Evolutionary conservation across 2,329 filamentous ascomycete genomes (phyloP), one percentile per base, ranked within the genome.

Genomic region (Exserohilum turcica): DNA sequence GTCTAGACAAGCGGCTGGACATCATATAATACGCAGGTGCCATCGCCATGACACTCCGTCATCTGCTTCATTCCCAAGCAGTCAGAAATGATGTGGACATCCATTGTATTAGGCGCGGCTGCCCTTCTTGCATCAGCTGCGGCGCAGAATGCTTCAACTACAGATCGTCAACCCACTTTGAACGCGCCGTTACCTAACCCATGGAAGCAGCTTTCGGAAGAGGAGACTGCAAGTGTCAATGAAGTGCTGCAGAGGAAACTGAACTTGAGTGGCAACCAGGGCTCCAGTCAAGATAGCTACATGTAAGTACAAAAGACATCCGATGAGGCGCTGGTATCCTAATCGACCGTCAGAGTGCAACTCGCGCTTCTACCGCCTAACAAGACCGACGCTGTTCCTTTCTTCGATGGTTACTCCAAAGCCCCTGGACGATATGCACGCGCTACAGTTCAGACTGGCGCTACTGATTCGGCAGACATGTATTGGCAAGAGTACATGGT

Each of bases 401-500:
- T 48, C 31, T 49, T 68, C 3, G 52, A 61, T 13, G 36, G 39
- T 27, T 29, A 54, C 24, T 50, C 38, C 2, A 45, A 52, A 3
- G 52, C 54, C 21, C 64, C 65, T 12, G 38, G 31, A 15, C 52
- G 63, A 24, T 65, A 61, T 50, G 65, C 64, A 35, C 59, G 63
- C 15, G 63, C 60, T 21, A 65, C 63, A 8, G 48, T 68, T 12
- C 43, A 52, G 12, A 60, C 42, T 24, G 57, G 57, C 12, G 49
- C 51, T n/a, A 58, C 32, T 48, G 52, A 40, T 24, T 40, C 40
- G 8, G 38, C 51, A 5, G 57, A 74, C 7, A 67, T 78, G 0
- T 72, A 73, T 52, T 66, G 71, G 42, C 67, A 74, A 39, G 75
- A 83, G 50, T 78, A 81, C 55, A 65, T 79, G 39, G 77, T 83